Percentiles rank a stretch among this genome's conserved stretches.
phyloP scores from a whole-genome alignment of 441 rosid genomes.

The Populus trichocarpa region DNA sequence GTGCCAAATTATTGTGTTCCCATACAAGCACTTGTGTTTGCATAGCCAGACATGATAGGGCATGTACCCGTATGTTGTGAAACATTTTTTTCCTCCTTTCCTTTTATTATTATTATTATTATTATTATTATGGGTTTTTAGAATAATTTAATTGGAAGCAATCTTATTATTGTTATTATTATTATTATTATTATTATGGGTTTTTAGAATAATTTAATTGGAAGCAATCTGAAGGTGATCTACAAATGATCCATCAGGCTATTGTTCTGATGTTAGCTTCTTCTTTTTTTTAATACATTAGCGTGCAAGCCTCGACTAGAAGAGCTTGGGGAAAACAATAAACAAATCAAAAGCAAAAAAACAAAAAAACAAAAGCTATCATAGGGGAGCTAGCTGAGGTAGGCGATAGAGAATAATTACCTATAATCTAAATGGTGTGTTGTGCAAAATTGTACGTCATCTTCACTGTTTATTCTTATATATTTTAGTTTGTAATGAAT shows the following conservation, averaged over 20 bases:
- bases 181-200: no score
- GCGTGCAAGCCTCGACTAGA: not conserved
- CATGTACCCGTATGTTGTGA: not conserved
- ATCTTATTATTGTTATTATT: no score
- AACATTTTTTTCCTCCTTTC: not conserved
- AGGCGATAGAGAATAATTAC: not conserved
- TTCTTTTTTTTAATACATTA: not conserved
- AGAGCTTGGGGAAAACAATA: not conserved
- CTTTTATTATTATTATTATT: no score
- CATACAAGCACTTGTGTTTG: not conserved
- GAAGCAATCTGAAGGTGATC: not conserved
- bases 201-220: not conserved
- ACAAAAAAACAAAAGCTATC: not conserved
- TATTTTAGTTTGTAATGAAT: no score
- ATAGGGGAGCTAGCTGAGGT: no score
- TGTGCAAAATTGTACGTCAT: no score
- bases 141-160: not conserved
- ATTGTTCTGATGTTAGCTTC: not conserved
- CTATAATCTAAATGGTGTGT: no score
- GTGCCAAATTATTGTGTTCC: conserved; percentile 1
- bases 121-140: not conserved
- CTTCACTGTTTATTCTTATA: no score
- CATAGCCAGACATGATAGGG: not conserved
- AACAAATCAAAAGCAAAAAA: no score
- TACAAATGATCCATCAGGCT: not conserved